A percentile compares a stretch with the other conserved stretches of the same genome.
These are phyloP conservation scores for Eimeria necatrix DNA, from an alignment of 169 alveolate species.

Conservation along the genomic window DNA sequence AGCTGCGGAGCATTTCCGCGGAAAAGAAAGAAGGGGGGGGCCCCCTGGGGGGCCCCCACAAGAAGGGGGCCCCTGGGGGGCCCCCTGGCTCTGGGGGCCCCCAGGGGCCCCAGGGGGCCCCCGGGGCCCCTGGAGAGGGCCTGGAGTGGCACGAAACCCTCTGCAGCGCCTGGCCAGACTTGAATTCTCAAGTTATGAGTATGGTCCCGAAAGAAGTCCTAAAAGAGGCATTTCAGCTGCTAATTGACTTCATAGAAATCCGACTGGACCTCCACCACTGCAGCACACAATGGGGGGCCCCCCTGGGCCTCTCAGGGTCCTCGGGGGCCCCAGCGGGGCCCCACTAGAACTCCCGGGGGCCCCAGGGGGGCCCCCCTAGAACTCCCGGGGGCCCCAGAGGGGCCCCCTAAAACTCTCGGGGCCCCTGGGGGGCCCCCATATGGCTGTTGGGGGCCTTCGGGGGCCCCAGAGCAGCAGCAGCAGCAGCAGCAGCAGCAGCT, in stretches of 20 bases:
- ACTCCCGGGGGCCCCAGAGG: no score
- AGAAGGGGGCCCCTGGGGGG: neutral
- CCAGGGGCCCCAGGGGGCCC: no score
- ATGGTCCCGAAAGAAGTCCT: neutral
- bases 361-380: no score
- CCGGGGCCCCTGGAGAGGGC: neutral
- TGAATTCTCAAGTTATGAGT: neutral
- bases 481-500: no score
- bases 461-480: no score
- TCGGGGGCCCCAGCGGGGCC: no score
- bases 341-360: no score
- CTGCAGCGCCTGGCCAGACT: slow-evolving; percentile 58
- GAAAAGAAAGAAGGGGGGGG: neutral
- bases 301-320: no score
- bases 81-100: neutral
- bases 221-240: neutral
- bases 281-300: neutral
- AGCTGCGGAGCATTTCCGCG: neutral
- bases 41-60: neutral
- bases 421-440: no score
- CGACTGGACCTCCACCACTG: neutral
- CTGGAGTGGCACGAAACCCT: slow-evolving; percentile 61
- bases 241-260: neutral
- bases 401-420: no score
- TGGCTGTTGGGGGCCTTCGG: no score